phyloP scores from a whole-genome alignment of 108 stramenopile genomes.

The Schizochytrium sp. region DNA sequence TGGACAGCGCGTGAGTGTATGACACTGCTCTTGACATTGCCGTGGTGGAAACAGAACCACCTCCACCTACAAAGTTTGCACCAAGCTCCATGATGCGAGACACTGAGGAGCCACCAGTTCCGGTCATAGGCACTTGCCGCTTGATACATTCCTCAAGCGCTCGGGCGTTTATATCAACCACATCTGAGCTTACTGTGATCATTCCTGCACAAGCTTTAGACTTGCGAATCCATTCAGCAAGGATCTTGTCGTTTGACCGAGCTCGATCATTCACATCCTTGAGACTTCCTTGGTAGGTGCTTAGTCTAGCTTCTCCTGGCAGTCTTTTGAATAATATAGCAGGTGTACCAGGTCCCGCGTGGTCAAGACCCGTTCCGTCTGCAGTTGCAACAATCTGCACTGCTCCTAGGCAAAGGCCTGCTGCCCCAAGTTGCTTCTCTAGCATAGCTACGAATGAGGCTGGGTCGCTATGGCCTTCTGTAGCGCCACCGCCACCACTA shows the following conservation, averaged over 20 bases:
- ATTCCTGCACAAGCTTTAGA: not conserved
- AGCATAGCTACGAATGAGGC: not conserved
- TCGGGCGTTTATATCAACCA: not conserved
- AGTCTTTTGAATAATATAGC: not conserved
- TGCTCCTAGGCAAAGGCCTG: not conserved
- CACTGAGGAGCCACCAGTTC: conserved; percentile 78
- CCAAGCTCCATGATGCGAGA: conserved; percentile 67
- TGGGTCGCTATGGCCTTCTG: not conserved
- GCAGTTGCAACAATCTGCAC: not conserved
- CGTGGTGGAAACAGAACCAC: conserved; percentile 82
- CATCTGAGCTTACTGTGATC: not conserved
- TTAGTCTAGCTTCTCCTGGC: not conserved
- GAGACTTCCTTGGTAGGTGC: not conserved
- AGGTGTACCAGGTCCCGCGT: not conserved
- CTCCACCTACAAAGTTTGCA: conserved; percentile 76
- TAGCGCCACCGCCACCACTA: conserved; percentile 16
- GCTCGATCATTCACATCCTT: not conserved
- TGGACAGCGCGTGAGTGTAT: conserved; percentile 74
- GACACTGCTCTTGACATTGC: conserved; percentile 78
- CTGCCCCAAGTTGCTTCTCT: not conserved
- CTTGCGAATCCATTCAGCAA: not conserved
- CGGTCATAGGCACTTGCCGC: conserved; percentile 73
- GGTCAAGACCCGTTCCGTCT: not conserved
- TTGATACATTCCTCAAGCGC: not conserved
- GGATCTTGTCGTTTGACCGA: not conserved